Evolutionary conservation across 2,329 filamentous ascomycete genomes (phyloP).

Genomic region (Tolypocladium endophyticum): DNA sequence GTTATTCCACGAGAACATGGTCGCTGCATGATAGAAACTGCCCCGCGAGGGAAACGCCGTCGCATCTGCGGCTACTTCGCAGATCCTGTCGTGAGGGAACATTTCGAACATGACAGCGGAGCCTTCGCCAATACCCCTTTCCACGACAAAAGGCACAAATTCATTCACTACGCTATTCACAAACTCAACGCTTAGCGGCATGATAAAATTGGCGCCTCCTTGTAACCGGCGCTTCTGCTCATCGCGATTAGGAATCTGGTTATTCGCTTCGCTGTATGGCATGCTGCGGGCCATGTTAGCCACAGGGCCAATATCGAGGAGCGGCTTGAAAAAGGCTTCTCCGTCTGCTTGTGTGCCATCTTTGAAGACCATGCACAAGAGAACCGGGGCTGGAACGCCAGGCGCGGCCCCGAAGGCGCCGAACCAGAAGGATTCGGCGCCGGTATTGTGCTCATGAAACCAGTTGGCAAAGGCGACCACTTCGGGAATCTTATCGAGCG

Average conservation of each 20-base stretch:
- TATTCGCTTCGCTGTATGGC: constrained; percentile 28
- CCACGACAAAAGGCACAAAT: constrained; percentile 16
- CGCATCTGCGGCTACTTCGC: constrained; percentile 19
- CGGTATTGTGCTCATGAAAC: constrained; percentile 15
- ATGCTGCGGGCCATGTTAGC: constrained; percentile 23
- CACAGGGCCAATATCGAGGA: constrained; percentile 24
- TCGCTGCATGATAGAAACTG: constrained; percentile 30
- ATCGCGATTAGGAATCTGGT: constrained; percentile 16
- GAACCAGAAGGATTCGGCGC: constrained; percentile 9
- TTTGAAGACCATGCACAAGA: constrained; percentile 5
- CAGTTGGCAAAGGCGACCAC: constrained; percentile 19
- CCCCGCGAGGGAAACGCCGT: constrained; percentile 36
- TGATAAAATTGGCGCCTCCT: constrained; percentile 29
- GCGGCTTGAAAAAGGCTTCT: constrained; percentile 18
- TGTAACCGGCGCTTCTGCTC: constrained; percentile 20
- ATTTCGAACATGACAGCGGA: constrained; percentile 25
- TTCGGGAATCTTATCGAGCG: constrained; percentile 12
- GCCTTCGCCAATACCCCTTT: constrained; percentile 9
- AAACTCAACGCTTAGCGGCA: constrained; percentile 23
- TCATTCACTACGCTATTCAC: constrained; percentile 14
- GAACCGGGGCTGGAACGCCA: not conserved
- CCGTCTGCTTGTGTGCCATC: constrained; percentile 22
- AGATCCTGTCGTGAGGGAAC: constrained; percentile 18
- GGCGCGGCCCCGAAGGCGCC: constrained; percentile 20
- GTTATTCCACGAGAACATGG: constrained; percentile 29